phyloP scores from a whole-genome alignment of 148 eudicot genomes.

The Diospyros lotus region DNA sequence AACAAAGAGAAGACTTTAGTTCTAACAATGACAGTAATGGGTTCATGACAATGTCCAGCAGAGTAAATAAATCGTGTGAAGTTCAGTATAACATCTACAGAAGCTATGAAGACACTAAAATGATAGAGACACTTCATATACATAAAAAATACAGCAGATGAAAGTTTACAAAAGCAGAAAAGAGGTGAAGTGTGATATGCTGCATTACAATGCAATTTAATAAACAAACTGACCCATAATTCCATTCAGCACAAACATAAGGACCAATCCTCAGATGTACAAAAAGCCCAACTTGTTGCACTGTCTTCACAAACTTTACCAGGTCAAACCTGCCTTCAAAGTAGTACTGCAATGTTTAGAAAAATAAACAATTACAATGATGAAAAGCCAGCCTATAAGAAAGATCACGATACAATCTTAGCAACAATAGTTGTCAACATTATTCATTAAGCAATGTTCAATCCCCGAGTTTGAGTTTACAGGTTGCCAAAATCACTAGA shows the following conservation, averaged over 20 bases:
- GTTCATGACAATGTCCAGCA: not conserved
- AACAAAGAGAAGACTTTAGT: not conserved
- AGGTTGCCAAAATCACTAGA: not conserved
- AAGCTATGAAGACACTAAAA: not conserved
- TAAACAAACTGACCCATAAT: constrained; percentile 36
- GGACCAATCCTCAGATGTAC: constrained; percentile 54
- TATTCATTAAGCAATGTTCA: too few species aligned
- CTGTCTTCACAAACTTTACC: constrained; percentile 46
- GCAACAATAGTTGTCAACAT: too few species aligned
- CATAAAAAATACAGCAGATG: not conserved
- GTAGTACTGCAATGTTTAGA: constrained; percentile 28
- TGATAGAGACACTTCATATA: not conserved
- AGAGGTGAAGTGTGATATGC: not conserved
- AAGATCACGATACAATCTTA: too few species aligned
- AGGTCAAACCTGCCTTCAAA: constrained; percentile 50
- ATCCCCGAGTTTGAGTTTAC: not conserved
- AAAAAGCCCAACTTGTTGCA: constrained; percentile 43
- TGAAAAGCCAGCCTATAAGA: not conserved
- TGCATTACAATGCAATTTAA: not conserved
- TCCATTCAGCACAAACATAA: constrained; percentile 59
- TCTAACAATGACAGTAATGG: not conserved
- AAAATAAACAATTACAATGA: not conserved
- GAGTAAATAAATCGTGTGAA: not conserved
- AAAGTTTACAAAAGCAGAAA: not conserved
- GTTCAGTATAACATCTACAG: not conserved